These are phyloP conservation scores for Eutrema salsugineum DNA, from an alignment of 441 rosid genomes.

Conservation along the genomic window DNA sequence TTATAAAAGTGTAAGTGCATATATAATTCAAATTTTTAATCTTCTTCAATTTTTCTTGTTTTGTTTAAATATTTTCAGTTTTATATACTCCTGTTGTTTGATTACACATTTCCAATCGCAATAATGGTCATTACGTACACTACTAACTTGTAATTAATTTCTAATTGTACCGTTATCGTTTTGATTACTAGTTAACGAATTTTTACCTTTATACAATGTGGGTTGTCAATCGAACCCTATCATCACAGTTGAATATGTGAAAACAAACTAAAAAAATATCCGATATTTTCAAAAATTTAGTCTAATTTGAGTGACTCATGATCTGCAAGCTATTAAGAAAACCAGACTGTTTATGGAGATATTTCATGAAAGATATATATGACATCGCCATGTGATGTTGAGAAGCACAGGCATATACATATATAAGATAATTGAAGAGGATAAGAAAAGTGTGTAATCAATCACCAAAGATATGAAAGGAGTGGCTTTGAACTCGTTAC, in stretches of 20 bases:
- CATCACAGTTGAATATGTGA: too few relatives aligned
- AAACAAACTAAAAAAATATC: neutral
- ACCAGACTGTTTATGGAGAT: neutral
- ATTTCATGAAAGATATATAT: neutral
- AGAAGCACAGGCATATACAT: neutral
- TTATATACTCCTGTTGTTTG: too few relatives aligned
- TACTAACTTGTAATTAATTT: too few relatives aligned
- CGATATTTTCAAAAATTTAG: neutral
- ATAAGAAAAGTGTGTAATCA: constrained; percentile 13
- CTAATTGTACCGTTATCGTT: too few relatives aligned
- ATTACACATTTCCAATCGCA: too few relatives aligned
- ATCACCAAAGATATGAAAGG: constrained; percentile 11
- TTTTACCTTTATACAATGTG: too few relatives aligned
- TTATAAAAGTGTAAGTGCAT: too few relatives aligned
- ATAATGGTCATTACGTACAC: too few relatives aligned
- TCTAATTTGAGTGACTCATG: neutral
- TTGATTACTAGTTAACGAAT: too few relatives aligned
- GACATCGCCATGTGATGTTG: neutral
- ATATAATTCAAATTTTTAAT: too few relatives aligned
- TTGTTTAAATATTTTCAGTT: too few relatives aligned
- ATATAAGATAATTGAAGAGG: neutral
- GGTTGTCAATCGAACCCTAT: neutral
- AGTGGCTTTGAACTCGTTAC: neutral
- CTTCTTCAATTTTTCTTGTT: too few relatives aligned
- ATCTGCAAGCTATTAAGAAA: neutral